Evolutionary conservation across 495 filamentous ascomycete species (phyloP).

Genomic region (Neurospora cerealis): DNA sequence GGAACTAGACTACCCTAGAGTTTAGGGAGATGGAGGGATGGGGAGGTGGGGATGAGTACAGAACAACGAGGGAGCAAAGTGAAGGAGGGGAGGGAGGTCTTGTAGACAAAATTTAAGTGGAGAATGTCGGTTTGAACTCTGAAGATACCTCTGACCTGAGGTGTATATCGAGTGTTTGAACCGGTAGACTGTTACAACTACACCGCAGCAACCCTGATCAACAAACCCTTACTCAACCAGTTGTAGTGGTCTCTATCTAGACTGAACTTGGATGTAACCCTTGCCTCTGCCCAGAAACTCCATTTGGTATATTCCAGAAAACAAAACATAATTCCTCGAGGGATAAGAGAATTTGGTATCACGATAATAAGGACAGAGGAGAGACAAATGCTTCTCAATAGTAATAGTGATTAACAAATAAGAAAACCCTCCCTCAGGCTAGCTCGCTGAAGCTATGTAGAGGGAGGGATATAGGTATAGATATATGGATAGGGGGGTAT

Average conservation of each 20-base stretch:
- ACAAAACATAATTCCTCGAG: neutral
- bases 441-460: neutral
- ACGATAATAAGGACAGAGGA: neutral
- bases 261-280: neutral
- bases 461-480: neutral
- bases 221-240: neutral
- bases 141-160: neutral
- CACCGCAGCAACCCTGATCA: neutral
- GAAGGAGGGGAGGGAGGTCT: neutral
- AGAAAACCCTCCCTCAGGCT: neutral
- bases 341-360: neutral
- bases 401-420: neutral
- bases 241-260: neutral
- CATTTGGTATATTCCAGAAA: neutral
- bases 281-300: neutral
- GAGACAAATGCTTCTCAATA: neutral
- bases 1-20: neutral
- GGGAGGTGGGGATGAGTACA: neutral
- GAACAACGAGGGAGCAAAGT: neutral
- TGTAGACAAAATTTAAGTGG: neutral
- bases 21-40: neutral
- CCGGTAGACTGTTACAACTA: neutral
- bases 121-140: neutral
- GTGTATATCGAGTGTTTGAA: neutral
- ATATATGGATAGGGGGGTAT: neutral